Base-by-base conservation (phyloP, 345 rosid species). In the Erucastrum elatum region DNA sequence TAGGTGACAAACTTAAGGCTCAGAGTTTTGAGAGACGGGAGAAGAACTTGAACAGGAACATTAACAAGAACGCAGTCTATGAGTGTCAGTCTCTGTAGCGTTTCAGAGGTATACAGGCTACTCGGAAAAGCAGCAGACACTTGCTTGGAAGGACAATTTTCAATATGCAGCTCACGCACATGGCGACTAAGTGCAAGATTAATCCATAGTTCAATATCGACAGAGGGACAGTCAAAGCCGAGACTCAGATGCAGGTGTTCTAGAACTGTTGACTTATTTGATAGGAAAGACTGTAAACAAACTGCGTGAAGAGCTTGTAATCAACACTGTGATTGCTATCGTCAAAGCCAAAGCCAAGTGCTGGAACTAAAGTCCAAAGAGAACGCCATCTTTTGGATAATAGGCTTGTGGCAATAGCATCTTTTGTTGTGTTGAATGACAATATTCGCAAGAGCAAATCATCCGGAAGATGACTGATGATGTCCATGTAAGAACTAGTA, bases 351-450 rank as follows among this genome's bases (percentile, higher is more conserved):
- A 21, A 21, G 21, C 21, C 35, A 17, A 78, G 81, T 11, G 58
- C 11, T 0, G 66, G 17, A 17, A 71, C 34, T 9, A 53, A 64
- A 8, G 7, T 64, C 81, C 81, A 78, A 55, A 78, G 72, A 49
- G 1, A 37, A 3, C 11, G 49, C 81, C 77, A 78, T 55, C 81
- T 62, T 78, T 65, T 65, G 13, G 81, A 78, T 67, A 78, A 71
- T 65, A 29, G 30, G 37, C 56, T 53, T 8, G 76, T 77, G 33
- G 8, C 26, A 2, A 71, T 16, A 8, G 11, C 71, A 35, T 34
- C 10, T 55, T 39, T 58, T n/a, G 66, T 78, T 11, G 61, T 55
- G 49, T 65, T n/a, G 49, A 6, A 30, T 5, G 81, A 71, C 33
- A 78, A 7, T 26, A 66, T 39, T 3, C 30, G 64, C 39, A 66